A percentile compares a stretch with the other conserved stretches of the same genome.
Evolutionary conservation across 2,329 filamentous ascomycete species (phyloP).

Genomic region (Neofusicoccum ribis): DNA sequence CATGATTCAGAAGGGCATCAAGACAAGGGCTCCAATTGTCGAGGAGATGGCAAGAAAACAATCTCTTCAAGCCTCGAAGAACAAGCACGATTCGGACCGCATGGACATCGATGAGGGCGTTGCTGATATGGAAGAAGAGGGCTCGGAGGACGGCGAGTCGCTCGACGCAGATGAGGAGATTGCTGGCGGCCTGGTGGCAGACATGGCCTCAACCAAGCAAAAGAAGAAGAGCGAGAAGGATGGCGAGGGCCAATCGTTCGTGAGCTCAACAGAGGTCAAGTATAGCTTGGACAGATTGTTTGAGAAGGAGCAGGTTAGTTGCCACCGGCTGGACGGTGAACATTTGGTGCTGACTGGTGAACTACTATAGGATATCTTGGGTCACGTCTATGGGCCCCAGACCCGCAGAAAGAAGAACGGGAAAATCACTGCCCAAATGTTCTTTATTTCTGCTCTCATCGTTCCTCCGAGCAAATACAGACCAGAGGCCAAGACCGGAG

Average conservation of each 20-base stretch:
- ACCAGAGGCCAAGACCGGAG: slow-evolving; percentile 79
- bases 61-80: slow-evolving; percentile 34
- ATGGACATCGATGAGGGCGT: slow-evolving; percentile 67
- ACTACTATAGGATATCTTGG: slow-evolving; percentile 62
- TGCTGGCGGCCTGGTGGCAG: slow-evolving; percentile 29
- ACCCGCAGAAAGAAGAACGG: slow-evolving; percentile 56
- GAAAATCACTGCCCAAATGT: slow-evolving; percentile 79
- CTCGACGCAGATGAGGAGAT: slow-evolving; percentile 43
- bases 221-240: slow-evolving; percentile 41
- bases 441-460: slow-evolving; percentile 83
- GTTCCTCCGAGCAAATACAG: slow-evolving; percentile 92
- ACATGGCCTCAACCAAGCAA: slow-evolving; percentile 37
- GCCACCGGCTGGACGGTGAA: no score
- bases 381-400: slow-evolving; percentile 80
- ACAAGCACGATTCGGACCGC: slow-evolving; percentile 47
- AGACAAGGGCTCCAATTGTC: slow-evolving; percentile 66
- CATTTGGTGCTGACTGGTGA: no score
- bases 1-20: slow-evolving; percentile 71
- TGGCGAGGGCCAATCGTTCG: slow-evolving; percentile 64
- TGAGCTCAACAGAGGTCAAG: slow-evolving; percentile 80
- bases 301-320: slow-evolving; percentile 66
- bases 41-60: slow-evolving; percentile 11
- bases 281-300: slow-evolving; percentile 79
- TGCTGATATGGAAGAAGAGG: slow-evolving; percentile 56
- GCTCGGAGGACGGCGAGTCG: slow-evolving; percentile 32